These are phyloP conservation scores for Fusarium palustre DNA, from an alignment of 2,329 filamentous ascomycete genomes.

Conservation along the genomic window DNA sequence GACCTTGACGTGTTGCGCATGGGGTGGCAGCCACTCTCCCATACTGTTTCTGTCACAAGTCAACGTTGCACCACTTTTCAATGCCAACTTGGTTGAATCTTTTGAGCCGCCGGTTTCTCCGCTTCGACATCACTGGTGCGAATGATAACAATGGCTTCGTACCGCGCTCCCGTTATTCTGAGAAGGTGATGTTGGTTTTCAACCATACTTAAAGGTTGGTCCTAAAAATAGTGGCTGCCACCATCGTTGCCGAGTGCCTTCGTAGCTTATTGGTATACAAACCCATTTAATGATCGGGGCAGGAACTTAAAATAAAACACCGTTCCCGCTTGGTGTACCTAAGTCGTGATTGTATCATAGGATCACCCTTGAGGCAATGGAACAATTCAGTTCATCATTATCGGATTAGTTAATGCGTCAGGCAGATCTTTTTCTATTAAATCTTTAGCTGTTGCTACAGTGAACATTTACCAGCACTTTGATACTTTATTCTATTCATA, in stretches of 20 bases:
- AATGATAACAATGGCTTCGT: conserved; percentile 3
- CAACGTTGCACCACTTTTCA: conserved; percentile 18
- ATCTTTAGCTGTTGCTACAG: not conserved
- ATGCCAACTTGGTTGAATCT: not conserved
- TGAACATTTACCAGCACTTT: not conserved
- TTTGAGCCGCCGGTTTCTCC: not conserved
- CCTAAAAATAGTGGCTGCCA: conserved; percentile 3
- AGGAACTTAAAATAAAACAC: conserved; percentile 18
- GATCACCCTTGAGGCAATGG: not conserved
- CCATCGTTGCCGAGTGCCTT: no score
- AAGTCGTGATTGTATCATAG: not conserved
- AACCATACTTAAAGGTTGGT: not conserved
- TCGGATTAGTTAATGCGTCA: not conserved
- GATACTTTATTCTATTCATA: not conserved
- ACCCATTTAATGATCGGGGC: not conserved
- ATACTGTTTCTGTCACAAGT: not conserved
- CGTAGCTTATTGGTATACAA: not conserved
- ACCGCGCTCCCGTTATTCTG: conserved; percentile 2
- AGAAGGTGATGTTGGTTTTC: conserved; percentile 7
- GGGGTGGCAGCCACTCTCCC: not conserved
- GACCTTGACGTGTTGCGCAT: not conserved
- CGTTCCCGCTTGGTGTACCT: conserved; percentile 12
- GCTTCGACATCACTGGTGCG: not conserved
- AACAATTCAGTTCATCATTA: not conserved
- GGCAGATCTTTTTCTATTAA: not conserved